A percentile compares a stretch with the other conserved stretches of the same genome.
Conservation (phyloP, 176 grass and related monocot genomes). For the Typha latifolia region DNA sequence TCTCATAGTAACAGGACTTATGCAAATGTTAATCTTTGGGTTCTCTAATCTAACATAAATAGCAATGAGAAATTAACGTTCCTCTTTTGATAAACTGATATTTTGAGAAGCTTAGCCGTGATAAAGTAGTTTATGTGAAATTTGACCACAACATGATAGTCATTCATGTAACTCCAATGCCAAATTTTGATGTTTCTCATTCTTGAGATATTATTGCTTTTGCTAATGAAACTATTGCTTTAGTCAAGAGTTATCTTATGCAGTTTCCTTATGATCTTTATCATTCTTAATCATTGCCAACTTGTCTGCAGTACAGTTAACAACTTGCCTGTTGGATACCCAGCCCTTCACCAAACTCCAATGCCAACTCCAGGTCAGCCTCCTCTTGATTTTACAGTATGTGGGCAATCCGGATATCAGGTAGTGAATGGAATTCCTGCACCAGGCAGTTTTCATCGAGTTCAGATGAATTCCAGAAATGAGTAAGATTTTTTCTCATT, state of each 20-base stretch:
- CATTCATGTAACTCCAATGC: no score
- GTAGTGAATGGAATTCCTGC: slow-evolving; percentile 92
- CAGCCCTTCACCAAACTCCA: slow-evolving; percentile 73
- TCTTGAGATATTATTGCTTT: no score
- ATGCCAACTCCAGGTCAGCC: slow-evolving; percentile 64
- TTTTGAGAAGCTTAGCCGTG: not conserved
- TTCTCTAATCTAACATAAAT: not conserved
- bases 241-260: slow-evolving; percentile 10
- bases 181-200: no score
- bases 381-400: slow-evolving; percentile 50
- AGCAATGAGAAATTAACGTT: not conserved
- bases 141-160: no score
- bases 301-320: slow-evolving; percentile 68
- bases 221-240: not conserved
- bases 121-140: not conserved
- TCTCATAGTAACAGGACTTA: not conserved
- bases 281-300: slow-evolving; percentile 38
- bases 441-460: slow-evolving; percentile 67
- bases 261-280: slow-evolving; percentile 4
- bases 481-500: slow-evolving; percentile 53
- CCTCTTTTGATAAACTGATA: no score
- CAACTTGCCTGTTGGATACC: slow-evolving; percentile 88
- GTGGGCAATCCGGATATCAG: slow-evolving; percentile 61
- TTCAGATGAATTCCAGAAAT: slow-evolving; percentile 76
- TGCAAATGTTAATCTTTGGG: not conserved